Evolutionary conservation across 805 yeast species (phyloP).

Genomic region (Spathaspora arborariae): DNA sequence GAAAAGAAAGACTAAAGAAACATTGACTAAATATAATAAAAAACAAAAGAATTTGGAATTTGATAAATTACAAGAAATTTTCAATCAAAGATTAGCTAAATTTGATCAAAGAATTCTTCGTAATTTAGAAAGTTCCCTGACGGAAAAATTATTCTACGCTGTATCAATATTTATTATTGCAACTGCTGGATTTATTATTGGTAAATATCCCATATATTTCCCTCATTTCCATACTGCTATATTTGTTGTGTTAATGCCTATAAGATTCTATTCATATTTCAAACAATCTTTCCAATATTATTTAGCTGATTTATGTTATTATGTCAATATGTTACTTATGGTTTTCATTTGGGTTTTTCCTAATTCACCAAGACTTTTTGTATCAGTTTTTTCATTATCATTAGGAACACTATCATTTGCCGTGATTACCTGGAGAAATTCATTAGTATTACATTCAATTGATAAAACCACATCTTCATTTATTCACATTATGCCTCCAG

Average conservation of each 20-base stretch:
- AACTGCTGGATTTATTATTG: conserved; percentile 69
- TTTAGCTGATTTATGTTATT: conserved; percentile 91
- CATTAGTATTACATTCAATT: conserved; percentile 83
- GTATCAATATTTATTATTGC: conserved; percentile 66
- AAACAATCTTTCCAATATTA: conserved; percentile 78
- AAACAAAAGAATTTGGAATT: conserved; percentile 22
- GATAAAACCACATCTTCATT: conserved; percentile 91
- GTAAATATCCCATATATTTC: conserved; percentile 70
- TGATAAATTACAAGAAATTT: conserved; percentile 26
- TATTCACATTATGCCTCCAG: conserved; percentile 89
- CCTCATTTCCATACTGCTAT: conserved; percentile 70
- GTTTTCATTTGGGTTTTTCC: conserved; percentile 84
- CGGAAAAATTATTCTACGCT: conserved; percentile 80
- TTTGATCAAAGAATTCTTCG: conserved; percentile 36
- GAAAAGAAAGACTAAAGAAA: conserved; percentile 31
- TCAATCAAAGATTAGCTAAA: conserved; percentile 27
- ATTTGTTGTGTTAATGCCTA: conserved; percentile 68
- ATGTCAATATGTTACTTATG: conserved; percentile 69
- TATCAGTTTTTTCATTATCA: conserved; percentile 80
- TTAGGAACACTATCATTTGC: conserved; percentile 92
- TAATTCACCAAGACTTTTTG: conserved; percentile 62
- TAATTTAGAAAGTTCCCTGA: conserved; percentile 30
- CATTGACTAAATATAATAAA: conserved; percentile 23
- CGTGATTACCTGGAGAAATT: conserved; percentile 93
- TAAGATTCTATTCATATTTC: conserved; percentile 77